phyloP scores from a whole-genome alignment of 176 grass and related monocot species.

The Lolium multiflorum region DNA sequence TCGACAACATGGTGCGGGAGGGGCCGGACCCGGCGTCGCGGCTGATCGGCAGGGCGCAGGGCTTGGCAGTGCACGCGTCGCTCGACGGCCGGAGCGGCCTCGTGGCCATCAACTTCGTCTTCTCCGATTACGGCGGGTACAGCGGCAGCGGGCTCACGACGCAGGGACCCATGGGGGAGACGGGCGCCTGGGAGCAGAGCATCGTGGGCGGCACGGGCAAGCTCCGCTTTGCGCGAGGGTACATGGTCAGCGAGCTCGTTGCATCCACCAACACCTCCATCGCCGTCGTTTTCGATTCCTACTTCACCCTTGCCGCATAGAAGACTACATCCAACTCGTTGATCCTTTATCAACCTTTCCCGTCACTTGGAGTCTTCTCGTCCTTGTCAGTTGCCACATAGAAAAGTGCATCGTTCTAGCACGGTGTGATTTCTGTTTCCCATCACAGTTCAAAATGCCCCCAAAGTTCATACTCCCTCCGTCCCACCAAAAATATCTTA shows the following conservation, averaged over 20 bases:
- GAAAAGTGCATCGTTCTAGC: too few relatives aligned
- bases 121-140: constrained; percentile 56
- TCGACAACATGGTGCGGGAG: constrained; percentile 57
- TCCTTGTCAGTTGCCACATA: too few relatives aligned
- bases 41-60: constrained; percentile 55
- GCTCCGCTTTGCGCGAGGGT: constrained; percentile 69
- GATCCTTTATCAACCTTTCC: not conserved
- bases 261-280: constrained; percentile 43
- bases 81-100: constrained; percentile 44
- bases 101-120: constrained; percentile 47
- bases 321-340: not conserved
- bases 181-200: constrained; percentile 49
- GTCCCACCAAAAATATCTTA: too few relatives aligned
- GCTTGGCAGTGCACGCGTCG: constrained; percentile 58
- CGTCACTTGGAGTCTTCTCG: not conserved
- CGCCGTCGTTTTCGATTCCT: constrained; percentile 69
- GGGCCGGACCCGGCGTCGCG: constrained; percentile 52
- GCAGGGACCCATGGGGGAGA: constrained; percentile 29
- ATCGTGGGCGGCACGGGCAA: constrained; percentile 67
- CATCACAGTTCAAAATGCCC: too few relatives aligned
- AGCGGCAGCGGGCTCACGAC: constrained; percentile 61
- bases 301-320: constrained; percentile 28
- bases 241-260: constrained; percentile 55
- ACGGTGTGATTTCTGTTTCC: too few relatives aligned
- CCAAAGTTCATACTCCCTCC: too few relatives aligned